Evolutionary conservation across 345 rosid genomes (phyloP).

Genomic region (Linum lewisii): DNA sequence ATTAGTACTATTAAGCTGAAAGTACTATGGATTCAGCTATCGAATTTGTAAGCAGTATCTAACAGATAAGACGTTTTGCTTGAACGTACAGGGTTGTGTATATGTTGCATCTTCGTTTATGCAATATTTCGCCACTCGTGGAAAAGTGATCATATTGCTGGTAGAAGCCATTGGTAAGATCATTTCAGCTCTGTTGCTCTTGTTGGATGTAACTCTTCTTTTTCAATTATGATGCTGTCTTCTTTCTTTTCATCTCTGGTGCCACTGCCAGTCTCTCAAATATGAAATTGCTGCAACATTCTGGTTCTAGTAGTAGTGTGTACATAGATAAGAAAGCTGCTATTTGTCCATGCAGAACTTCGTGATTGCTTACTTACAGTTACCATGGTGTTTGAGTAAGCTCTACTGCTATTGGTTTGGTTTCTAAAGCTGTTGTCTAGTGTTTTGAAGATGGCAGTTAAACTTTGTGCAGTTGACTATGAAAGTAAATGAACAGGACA

Average conservation of each 20-base stretch:
- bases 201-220: background rate
- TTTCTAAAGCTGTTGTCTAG: no score
- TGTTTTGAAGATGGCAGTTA: background rate
- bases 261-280: no score
- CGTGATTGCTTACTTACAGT: no score
- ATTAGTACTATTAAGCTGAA: background rate
- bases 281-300: no score
- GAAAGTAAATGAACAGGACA: background rate
- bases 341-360: no score
- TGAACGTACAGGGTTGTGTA: slow-evolving; percentile 54
- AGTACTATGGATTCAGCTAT: background rate
- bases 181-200: background rate
- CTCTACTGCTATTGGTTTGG: no score
- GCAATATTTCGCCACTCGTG: slow-evolving; percentile 38
- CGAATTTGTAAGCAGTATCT: background rate
- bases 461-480: background rate
- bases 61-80: background rate
- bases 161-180: slow-evolving; percentile 85
- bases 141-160: slow-evolving; percentile 59
- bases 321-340: no score
- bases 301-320: no score
- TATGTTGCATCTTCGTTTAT: slow-evolving; percentile 47
- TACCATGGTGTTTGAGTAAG: no score
- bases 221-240: no score
- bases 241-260: no score